Evolutionary conservation across 805 yeast genomes (phyloP).

Genomic region (Ogataea paradorogensis): DNA sequence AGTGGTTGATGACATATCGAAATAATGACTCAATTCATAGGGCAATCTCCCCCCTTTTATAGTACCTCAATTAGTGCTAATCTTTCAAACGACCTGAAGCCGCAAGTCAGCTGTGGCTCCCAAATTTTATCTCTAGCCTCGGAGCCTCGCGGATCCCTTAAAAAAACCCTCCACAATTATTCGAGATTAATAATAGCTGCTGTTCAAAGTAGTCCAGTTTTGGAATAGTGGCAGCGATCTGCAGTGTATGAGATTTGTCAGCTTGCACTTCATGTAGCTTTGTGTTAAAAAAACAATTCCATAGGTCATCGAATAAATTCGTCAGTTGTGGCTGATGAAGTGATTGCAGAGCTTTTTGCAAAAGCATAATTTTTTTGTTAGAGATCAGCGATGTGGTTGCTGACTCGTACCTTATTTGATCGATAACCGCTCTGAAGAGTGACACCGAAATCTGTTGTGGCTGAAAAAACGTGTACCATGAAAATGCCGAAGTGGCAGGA

Average conservation of each 20-base stretch:
- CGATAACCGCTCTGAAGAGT: conserved; percentile 1
- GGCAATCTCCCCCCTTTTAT: not conserved
- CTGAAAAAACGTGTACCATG: conserved; percentile 5
- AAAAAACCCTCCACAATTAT: conserved; percentile 3
- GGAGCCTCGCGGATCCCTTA: not conserved
- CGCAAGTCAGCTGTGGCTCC: not conserved
- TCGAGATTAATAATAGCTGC: conserved; percentile 1
- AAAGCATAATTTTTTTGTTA: conserved; percentile 1
- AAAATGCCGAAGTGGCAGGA: not conserved
- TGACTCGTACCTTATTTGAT: conserved; percentile 1
- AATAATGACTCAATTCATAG: not conserved
- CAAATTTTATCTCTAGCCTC: conserved; percentile 1
- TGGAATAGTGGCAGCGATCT: not conserved
- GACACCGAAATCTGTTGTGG: conserved; percentile 2
- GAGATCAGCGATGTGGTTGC: not conserved
- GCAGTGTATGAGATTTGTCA: not conserved
- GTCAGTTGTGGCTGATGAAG: not conserved
- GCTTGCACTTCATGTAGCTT: not conserved
- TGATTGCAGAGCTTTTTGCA: conserved; percentile 8
- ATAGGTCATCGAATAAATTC: conserved; percentile 3
- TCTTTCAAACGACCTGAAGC: too few relatives aligned
- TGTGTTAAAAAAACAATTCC: conserved; percentile 1
- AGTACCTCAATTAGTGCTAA: not conserved
- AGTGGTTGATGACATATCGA: conserved; percentile 8
- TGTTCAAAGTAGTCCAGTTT: conserved; percentile 5